phyloP scores from a whole-genome alignment of 2,329 filamentous ascomycete genomes.

The Blumeria graminis region DNA sequence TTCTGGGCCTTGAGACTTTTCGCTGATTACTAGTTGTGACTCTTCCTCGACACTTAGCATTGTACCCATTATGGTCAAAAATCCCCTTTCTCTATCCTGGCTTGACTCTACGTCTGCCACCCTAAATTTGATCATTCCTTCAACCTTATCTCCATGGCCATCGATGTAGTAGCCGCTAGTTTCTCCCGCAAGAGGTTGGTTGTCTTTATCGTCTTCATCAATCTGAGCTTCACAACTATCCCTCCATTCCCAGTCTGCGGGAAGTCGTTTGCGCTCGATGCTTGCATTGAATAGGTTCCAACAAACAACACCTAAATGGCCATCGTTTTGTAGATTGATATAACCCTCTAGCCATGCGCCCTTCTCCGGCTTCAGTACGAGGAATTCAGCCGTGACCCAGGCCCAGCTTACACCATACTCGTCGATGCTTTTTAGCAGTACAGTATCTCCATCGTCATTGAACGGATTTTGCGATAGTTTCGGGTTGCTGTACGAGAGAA shows the following conservation, averaged over 20 bases:
- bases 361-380: constrained; percentile 54
- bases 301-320: constrained; percentile 70
- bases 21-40: constrained; percentile 24
- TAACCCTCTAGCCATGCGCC: constrained; percentile 56
- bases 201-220: constrained; percentile 18
- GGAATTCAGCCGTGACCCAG: constrained; percentile 71
- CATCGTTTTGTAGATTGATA: constrained; percentile 69
- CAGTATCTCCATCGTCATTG: constrained; percentile 23
- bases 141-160: constrained; percentile 40
- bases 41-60: constrained; percentile 50
- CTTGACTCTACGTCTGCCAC: constrained; percentile 71
- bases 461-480: constrained; percentile 36
- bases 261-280: constrained; percentile 54
- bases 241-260: constrained; percentile 59
- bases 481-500: constrained; percentile 49
- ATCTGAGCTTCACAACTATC: constrained; percentile 20
- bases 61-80: constrained; percentile 72
- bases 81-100: constrained; percentile 49
- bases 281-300: constrained; percentile 84
- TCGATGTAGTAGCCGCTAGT: constrained; percentile 53
- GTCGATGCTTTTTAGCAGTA: constrained; percentile 31
- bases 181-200: constrained; percentile 20
- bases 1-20: constrained; percentile 20
- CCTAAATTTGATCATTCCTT: constrained; percentile 47
- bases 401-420: constrained; percentile 73